Evolutionary conservation across 345 rosid species (phyloP), one percentile per base, ranked within the genome.

Genomic region (Boechera retrofracta): DNA sequence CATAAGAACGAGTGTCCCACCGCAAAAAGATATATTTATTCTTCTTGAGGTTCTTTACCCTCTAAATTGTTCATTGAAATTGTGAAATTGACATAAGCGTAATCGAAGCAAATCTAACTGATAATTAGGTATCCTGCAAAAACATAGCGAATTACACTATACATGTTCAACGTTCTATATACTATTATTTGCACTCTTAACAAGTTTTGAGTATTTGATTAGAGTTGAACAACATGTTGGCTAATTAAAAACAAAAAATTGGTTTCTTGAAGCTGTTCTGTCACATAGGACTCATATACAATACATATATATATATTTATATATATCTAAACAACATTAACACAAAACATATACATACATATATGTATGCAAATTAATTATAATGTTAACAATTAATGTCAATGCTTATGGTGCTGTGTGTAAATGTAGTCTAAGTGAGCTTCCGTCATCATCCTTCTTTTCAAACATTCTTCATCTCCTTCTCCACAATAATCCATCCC

Each of bases 351-450:
- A 38, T 3, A 42, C 57, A 35, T 39, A 41, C 41, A 64, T 9
- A 64, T 55, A 5, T n/a, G 53, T 55, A 52, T 18, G 56, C 64
- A 45, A 65, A 53, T 12, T 33, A 68, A 74, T 67, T 16, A 69
- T 4, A 10, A 62, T 51, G 35, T 8, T 36, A 69, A 61, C 28
- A 72, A 21, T 21, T 21, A 21, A 15, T 9, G 33, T 87, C 82
- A 90, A 57, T 87, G 91, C 83, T 83, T 84, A 45, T 82, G 89
- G 26, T 88, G 88, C 67, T 90, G 97, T 44, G 97, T 89, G 84
- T 93, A 93, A 77, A 93, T 88, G 79, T 93, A 93, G 75, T 93
- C 98, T 86, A 93, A 87, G 81, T 93, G 98, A 80, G 86, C 85
- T 81, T 93, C 98, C 39, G 82, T 71, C 15, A 83, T 72, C 29